phyloP scores from a whole-genome alignment of 257 asterid species.

The Jacaranda copaia region DNA sequence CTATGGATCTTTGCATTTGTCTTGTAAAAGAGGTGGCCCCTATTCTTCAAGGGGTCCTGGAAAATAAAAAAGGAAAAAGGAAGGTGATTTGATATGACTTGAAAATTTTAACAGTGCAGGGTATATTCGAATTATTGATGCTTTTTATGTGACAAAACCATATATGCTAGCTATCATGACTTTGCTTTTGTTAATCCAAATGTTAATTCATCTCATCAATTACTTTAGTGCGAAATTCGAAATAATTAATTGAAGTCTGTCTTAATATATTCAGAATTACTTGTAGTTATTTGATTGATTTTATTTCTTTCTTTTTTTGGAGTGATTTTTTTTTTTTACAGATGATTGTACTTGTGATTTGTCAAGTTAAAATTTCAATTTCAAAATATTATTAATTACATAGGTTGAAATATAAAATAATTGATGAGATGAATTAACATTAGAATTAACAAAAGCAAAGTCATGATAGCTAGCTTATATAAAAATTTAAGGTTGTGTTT shows the following conservation, averaged over 20 bases:
- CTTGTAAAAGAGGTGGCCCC: conserved; percentile 52
- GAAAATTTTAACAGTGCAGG: conserved; percentile 34
- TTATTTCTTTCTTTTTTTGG: no score
- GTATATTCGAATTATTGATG: conserved; percentile 45
- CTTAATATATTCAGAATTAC: no score
- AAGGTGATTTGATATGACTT: conserved; percentile 55
- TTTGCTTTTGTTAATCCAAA: conserved; percentile 40
- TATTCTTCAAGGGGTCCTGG: no score
- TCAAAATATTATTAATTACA: no score
- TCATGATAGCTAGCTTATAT: not conserved
- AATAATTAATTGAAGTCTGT: no score
- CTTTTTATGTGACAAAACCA: conserved; percentile 41
- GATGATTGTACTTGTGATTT: no score
- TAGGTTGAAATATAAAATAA: no score
- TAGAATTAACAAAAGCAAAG: conserved; percentile 41
- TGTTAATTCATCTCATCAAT: conserved; percentile 28
- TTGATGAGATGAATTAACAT: conserved; percentile 29
- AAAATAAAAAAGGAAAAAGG: conserved; percentile 4
- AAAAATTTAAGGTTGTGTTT: no score
- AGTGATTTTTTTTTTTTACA: no score
- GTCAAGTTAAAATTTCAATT: no score
- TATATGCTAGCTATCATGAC: conserved; percentile 20
- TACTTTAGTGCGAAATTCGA: no score
- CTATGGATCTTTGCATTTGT: conserved; percentile 63
- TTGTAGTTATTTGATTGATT: no score